phyloP scores from a whole-genome alignment of 2,329 filamentous ascomycete species.

The Hypoxylon sp. region DNA sequence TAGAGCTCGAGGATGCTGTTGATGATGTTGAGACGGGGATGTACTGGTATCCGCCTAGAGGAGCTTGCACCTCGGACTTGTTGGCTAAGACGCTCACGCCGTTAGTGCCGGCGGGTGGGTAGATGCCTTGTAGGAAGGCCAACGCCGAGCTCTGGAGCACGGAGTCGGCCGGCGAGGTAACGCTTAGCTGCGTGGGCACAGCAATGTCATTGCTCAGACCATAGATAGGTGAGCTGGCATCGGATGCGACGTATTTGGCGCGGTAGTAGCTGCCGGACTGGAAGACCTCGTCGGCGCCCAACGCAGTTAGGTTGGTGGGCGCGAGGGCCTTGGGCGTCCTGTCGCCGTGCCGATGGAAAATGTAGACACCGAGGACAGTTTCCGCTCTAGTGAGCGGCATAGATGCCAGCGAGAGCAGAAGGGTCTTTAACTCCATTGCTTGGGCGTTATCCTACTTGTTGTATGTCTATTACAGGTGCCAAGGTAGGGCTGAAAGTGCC shows the following conservation, averaged over 20 bases:
- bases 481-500: constrained; percentile 3
- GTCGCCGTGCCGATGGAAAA: constrained; percentile 93
- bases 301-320: constrained; percentile 80
- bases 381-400: constrained; percentile 65
- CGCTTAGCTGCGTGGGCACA: constrained; percentile 77
- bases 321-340: constrained; percentile 82
- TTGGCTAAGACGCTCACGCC: constrained; percentile 77
- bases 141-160: constrained; percentile 86
- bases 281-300: constrained; percentile 84
- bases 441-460: neutral
- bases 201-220: constrained; percentile 77
- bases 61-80: constrained; percentile 74
- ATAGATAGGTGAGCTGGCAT: constrained; percentile 72
- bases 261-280: constrained; percentile 82
- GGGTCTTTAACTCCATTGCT: constrained; percentile 59
- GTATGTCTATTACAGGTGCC: neutral
- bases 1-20: constrained; percentile 67
- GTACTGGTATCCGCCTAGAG: constrained; percentile 86
- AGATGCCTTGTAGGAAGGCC: constrained; percentile 87
- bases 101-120: constrained; percentile 77
- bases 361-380: constrained; percentile 83
- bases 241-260: constrained; percentile 77
- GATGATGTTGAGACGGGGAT: constrained; percentile 78
- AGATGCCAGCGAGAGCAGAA: constrained; percentile 60
- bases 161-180: constrained; percentile 79